These are phyloP conservation scores for Lycium barbarum DNA, from an alignment of 257 asterid species.

Conservation along the genomic window DNA sequence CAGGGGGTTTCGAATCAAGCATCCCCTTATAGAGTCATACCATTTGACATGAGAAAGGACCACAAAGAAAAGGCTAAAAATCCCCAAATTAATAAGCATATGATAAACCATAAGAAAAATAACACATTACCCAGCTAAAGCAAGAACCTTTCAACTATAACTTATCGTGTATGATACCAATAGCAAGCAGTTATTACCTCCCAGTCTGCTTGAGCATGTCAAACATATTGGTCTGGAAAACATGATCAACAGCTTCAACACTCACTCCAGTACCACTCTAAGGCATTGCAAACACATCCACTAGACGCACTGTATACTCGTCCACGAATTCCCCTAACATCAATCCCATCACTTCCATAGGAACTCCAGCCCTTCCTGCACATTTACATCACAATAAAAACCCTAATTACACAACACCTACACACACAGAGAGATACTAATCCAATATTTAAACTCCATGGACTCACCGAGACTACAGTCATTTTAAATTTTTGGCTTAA, in stretches of 20 bases:
- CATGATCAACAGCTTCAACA: conserved; percentile 98
- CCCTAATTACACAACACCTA: conserved; percentile 32
- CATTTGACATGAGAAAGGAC: background rate
- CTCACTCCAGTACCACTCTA: conserved; percentile 99
- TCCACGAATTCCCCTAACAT: conserved; percentile 98
- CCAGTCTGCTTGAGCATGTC: conserved; percentile 99
- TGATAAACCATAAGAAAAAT: background rate
- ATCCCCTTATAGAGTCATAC: background rate
- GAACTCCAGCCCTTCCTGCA: conserved; percentile 94
- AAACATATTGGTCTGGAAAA: conserved; percentile 96
- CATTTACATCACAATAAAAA: conserved; percentile 30
- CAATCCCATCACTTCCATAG: conserved; percentile 98
- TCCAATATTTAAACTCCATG: background rate
- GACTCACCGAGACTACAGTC: background rate
- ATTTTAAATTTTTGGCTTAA: too few species aligned
- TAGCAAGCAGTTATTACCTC: conserved; percentile 48
- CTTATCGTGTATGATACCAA: background rate
- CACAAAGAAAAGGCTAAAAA: background rate
- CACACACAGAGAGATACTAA: background rate
- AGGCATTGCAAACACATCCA: conserved; percentile 98
- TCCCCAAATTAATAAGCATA: background rate
- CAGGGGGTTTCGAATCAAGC: background rate
- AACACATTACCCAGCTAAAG: background rate
- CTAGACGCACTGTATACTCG: conserved; percentile 94
- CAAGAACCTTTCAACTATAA: background rate